A percentile compares a stretch with the other conserved stretches of the same genome.
Conservation (phyloP, 78 protist genomes). For the Dictyostelium capitatum region DNA sequence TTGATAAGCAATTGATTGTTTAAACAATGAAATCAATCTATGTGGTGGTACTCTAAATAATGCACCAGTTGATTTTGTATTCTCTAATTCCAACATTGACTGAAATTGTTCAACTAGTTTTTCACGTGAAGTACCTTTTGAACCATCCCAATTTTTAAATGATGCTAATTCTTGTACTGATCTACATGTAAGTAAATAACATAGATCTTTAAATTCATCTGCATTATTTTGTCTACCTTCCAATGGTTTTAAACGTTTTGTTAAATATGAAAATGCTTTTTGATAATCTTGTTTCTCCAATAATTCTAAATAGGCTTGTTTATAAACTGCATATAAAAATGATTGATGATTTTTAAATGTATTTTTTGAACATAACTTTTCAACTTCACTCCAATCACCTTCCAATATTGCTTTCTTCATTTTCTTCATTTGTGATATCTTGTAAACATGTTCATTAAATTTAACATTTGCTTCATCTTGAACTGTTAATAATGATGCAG, state of each 20-base stretch:
- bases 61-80: slow-evolving; percentile 47
- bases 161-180: slow-evolving; percentile 84
- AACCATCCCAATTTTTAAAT: slow-evolving; percentile 83
- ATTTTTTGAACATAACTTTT: slow-evolving; percentile 57
- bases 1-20: slow-evolving; percentile 91
- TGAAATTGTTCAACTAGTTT: slow-evolving; percentile 62
- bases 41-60: slow-evolving; percentile 61
- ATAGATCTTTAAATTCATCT: slow-evolving; percentile 88
- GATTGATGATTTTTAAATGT: slow-evolving; percentile 49
- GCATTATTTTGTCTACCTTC: slow-evolving; percentile 80
- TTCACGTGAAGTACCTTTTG: slow-evolving; percentile 60
- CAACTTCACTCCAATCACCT: slow-evolving; percentile 94
- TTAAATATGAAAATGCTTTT: slow-evolving; percentile 82
- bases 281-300: slow-evolving; percentile 85
- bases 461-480: slow-evolving; percentile 91
- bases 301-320: slow-evolving; percentile 91
- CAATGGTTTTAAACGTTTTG: slow-evolving; percentile 88
- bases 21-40: slow-evolving; percentile 65
- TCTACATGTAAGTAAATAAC: slow-evolving; percentile 87
- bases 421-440: slow-evolving; percentile 39
- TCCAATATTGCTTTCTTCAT: slow-evolving; percentile 80
- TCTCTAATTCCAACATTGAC: slow-evolving; percentile 66
- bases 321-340: slow-evolving; percentile 87
- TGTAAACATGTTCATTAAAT: slow-evolving; percentile 34
- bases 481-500: slow-evolving; percentile 65